Base-by-base conservation (phyloP, 768 basidiomycete species). In the Suillus lakei region DNA sequence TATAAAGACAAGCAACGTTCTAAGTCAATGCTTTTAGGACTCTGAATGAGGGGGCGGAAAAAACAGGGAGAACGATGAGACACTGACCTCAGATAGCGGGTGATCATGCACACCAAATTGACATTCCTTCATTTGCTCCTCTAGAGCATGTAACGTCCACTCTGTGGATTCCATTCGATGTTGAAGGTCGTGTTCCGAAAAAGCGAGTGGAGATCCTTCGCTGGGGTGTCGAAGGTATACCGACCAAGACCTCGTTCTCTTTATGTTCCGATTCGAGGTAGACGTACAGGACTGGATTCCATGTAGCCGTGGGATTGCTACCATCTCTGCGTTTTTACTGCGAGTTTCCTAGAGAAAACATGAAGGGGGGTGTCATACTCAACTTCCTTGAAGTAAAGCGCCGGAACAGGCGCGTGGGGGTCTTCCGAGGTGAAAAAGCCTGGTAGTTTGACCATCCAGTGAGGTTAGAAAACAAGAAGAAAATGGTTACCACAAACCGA, bases 351-450 rank as follows among this genome's bases (percentile, higher is more conserved):
- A 12, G n/a, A 60, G 2, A 10, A 8, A 2, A 5, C 28, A 62
- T 32, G 26, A 56, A 32, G 23, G 16, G 23, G 8, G 13, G 5
- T 7, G 4, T 60, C 61, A 21, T 30, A 62, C 54, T n/a, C 12
- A 3, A 62, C 61, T 30, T 59, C 54, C 16, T 60, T 60, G 61
- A 62, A 60, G 61, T 23, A 62, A 30, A 60, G 30, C 1, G 13
- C 4, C 21, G 51, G 51, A 18, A 2, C 18, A 28, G 30, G 38
- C n/a, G 12, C 38, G 10, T 12, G 9, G 10, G 12, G 6, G 2
- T 9, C 2, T 9, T 2, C 13, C n/a, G 34, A 38, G 15, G 8
- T 12, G 1, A 10, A 38, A 58, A 58, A 59, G 4, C 38, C 26
- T 41, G 18, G 16, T 54, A 39, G 5, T 59, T n/a, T n/a, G n/a